Evolutionary conservation across 805 yeast genomes (phyloP).

Genomic region (Vanderwaltozyma polyspora): DNA sequence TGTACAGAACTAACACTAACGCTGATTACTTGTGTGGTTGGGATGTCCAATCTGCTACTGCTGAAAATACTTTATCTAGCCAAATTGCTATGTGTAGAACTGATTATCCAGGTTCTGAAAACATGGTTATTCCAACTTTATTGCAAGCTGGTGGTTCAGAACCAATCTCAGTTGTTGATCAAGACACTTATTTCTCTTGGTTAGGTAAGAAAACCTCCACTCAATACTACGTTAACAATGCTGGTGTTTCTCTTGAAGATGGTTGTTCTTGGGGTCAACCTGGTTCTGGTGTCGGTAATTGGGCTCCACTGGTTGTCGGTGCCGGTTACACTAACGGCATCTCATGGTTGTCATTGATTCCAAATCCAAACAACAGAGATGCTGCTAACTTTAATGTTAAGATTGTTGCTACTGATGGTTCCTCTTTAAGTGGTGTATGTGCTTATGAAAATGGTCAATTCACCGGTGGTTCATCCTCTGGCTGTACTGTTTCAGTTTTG

Average conservation of each 20-base stretch:
- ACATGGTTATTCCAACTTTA: conserved; percentile 91
- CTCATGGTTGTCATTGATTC: conserved; percentile 81
- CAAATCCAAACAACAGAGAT: conserved; percentile 79
- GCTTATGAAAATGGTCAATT: conserved; percentile 67
- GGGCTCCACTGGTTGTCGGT: conserved; percentile 96
- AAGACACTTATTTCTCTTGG: conserved; percentile 72
- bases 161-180: conserved; percentile 72
- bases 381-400: conserved; percentile 65
- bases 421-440: conserved; percentile 64
- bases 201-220: conserved; percentile 73
- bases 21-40: conserved; percentile 70
- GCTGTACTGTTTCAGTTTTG: conserved; percentile 65
- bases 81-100: conserved; percentile 91
- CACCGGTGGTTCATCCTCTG: conserved; percentile 59
- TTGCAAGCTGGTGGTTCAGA: conserved; percentile 54
- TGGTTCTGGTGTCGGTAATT: conserved; percentile 83
- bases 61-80: conserved; percentile 49
- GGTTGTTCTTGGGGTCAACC: conserved; percentile 91
- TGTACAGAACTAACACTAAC: conserved; percentile 68
- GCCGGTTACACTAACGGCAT: conserved; percentile 68
- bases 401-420: conserved; percentile 63
- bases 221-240: conserved; percentile 94
- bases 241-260: conserved; percentile 80
- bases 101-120: conserved; percentile 98
- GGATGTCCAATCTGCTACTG: conserved; percentile 65